Evolutionary conservation across 148 eudicot species (phyloP), one percentile per base, ranked within the genome.

Genomic region (Beta vulgaris): DNA sequence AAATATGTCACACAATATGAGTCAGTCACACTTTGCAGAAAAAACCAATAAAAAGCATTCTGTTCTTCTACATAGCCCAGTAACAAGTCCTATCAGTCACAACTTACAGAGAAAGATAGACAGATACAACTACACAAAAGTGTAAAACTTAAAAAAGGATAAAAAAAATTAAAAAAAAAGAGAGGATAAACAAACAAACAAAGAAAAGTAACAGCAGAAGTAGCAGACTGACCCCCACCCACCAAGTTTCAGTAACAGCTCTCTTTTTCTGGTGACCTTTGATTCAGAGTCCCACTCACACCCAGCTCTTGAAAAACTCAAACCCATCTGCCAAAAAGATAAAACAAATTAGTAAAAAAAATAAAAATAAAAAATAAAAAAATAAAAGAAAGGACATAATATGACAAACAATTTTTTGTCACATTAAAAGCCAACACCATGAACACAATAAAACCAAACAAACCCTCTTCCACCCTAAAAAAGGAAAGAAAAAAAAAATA

Each of bases 321-420:
- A n/a, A 69, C 82, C 74, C 79, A 36, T 84, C 88, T 83, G 88
- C 85, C 83, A 73, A 62, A 71, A 68, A 63, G 1, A n/a, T n/a
- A n/a, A n/a, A n/a, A n/a, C n/a, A 36, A 75, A 75, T 11, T 15
- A 51, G 28, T 10, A n/a, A n/a, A n/a, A 64, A 25, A 35, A 25
- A 11, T 15, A 48, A 71, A 19, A 31, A 11, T 1, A 18, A 43
- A 39, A 21, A 69, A 14, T 39, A 28, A n/a, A 57, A 0, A 19
- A 25, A 23, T 32, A 19, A 6, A 34, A 10, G 1, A 16, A 39
- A 73, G 46, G 69, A 73, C 68, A 58, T 57, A 59, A 69, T 72
- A 72, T 81, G 84, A 77, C 80, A 69, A 66, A 65, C 58, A 34
- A 44, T 48, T 72, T 46, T 81, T 81, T 78, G 84, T 81, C 79